Evolutionary conservation across 179 eudicot species (phyloP), one percentile per base, ranked within the genome.

Genomic region (Corrigiola litoralis): DNA sequence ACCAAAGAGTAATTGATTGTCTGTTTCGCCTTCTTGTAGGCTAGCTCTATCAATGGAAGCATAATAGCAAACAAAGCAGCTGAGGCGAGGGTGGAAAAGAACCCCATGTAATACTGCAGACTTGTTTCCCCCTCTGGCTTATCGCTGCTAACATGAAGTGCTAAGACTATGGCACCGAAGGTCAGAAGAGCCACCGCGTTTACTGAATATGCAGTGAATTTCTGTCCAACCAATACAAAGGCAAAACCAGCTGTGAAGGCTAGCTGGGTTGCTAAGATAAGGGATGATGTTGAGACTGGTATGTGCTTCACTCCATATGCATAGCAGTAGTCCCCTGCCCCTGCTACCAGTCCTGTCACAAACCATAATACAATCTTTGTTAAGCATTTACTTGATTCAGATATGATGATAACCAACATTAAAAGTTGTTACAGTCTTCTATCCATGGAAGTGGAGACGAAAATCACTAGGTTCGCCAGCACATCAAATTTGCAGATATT

Each of bases 181-280:
- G 88, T 87, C 48, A 85, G 73, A 29, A 87, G 60, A 6, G 80
- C 82, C 1, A 87, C 81, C 0, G 90, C 82, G 56, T 87, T 87
- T 9, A 76, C 48, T 18, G 85, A 79, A 55, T 34, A 84, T 1
- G 84, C 55, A 2, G 85, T 82, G 71, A 86, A 81, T 56, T 77
- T 80, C 51, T 84, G 92, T 29, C 54, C 67, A 0, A 86, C 89
- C 3, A 86, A 31, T 0, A 86, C 1, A 10, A 66, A 82, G 17
- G 90, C 82, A 60, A 85, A 87, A 5, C 56, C 69, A 1, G 95
- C 88, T 24, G 87, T 81, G 59, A 87, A 87, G 1, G 78, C 90
- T 37, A 87, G 68, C 27, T 82, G 87, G 0, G 94, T 72, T 13
- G 94, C 82, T 20, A 81, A 54, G 53, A 87, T 72, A 1, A 87